Evolutionary conservation across 768 basidiomycete species (phyloP), one percentile per base, ranked within the genome.

Genomic region (Gautieria morchelliformis): DNA sequence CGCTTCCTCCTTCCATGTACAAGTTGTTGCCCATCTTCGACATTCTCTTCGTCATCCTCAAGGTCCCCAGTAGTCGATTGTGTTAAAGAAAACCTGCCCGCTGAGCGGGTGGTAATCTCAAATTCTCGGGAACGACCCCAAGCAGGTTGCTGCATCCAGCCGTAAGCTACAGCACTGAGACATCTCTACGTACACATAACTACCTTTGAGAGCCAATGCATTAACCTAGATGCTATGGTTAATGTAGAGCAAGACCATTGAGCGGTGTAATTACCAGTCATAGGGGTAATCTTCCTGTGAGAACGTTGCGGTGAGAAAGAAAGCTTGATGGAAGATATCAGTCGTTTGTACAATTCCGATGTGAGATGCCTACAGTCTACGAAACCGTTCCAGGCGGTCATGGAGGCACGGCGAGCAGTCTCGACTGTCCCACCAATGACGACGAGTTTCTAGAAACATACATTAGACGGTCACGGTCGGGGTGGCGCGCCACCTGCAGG

Each of bases 341-440:
- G 19, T 51, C 48, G 53, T 48, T 15, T 58, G 30, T 41, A 46
- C 11, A 32, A 8, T 44, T 55, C 19, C 46, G 15, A 19, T 27
- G 41, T 11, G 10, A 52, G 60, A 3, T 19, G 67, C 82, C 61
- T 65, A 92, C 89, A 92, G 68, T 92, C 90, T 4, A 93, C 79
- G 66, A 93, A 92, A 39, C 88, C 87, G 68, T 87, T 89, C 89
- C 90, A 93, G 12, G 88, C 90, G 5, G 88, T 89, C 30, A 87
- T 75, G 11, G 88, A 90, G 17, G 81, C 85, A 46, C 89, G 76
- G 61, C 89, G 78, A 37, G 89, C 89, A 15, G 89, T 91, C 68
- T 92, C 89, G 20, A 92, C 85, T 0, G 90, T 91, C 1, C 90
- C 90, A 22, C 90, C 89, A 66, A 93, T 87, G 64, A 93, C 89